Percentiles rank a stretch among this genome's conserved stretches.
phyloP scores from a whole-genome alignment of 2,329 filamentous ascomycete genomes.

The Colletotrichum agaves region DNA sequence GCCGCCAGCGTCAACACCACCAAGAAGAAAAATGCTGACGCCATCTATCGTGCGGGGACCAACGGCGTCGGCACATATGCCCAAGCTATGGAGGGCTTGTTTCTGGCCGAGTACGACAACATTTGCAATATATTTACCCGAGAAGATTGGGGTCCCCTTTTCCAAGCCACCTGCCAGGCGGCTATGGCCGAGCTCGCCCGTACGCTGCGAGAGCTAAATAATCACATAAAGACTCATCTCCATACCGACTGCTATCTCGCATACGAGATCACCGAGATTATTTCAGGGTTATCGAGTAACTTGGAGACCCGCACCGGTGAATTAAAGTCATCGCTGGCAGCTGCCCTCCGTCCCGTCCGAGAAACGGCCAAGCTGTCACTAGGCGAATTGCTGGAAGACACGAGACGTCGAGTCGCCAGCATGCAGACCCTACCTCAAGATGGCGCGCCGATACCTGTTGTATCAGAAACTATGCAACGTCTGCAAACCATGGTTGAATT shows the following conservation, averaged over 20 bases:
- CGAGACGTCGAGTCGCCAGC: constrained; percentile 72
- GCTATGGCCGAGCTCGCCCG: constrained; percentile 85
- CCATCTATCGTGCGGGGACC: constrained; percentile 86
- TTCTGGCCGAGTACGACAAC: constrained; percentile 89
- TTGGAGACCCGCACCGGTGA: constrained; percentile 87
- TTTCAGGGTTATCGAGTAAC: constrained; percentile 81
- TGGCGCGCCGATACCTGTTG: constrained; percentile 80
- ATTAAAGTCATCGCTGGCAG: constrained; percentile 83
- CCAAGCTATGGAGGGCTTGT: constrained; percentile 86
- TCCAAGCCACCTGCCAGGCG: constrained; percentile 81
- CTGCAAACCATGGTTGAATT: constrained; percentile 90
- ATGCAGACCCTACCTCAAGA: constrained; percentile 79
- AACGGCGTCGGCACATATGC: constrained; percentile 94
- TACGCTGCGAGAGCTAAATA: constrained; percentile 88
- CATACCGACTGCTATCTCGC: constrained; percentile 93
- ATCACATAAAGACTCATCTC: constrained; percentile 86
- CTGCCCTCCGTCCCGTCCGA: constrained; percentile 87
- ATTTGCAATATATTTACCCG: constrained; percentile 87
- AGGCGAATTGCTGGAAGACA: constrained; percentile 85
- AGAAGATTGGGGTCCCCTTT: constrained; percentile 84
- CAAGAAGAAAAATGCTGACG: constrained; percentile 83
- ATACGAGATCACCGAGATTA: constrained; percentile 93
- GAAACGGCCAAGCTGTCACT: constrained; percentile 93
- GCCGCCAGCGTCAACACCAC: constrained; percentile 86
- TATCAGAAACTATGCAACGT: constrained; percentile 85